Conservation (phyloP, 2,329 filamentous ascomycete species). For the Colletotrichum costaricense region DNA sequence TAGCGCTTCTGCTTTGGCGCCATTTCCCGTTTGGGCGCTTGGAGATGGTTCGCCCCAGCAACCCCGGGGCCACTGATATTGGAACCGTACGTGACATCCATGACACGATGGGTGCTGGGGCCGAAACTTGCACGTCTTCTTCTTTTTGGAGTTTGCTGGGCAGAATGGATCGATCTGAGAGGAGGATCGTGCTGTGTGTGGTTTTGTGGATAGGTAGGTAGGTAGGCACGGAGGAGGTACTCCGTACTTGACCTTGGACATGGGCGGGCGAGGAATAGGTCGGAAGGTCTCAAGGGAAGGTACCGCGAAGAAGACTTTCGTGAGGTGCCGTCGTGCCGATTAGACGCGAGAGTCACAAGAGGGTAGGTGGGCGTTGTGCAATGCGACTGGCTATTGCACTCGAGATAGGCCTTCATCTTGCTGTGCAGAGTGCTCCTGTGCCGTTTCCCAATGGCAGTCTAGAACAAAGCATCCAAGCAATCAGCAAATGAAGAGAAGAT, state of each 20-base stretch:
- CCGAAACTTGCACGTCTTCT: slow-evolving; percentile 3
- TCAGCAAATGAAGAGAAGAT: neutral
- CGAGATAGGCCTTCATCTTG: neutral
- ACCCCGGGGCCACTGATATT: slow-evolving; percentile 5
- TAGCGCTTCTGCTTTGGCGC: slow-evolving; percentile 24
- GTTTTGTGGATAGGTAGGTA: too few relatives aligned
- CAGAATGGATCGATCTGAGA: neutral
- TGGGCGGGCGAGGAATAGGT: neutral
- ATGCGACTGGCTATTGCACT: neutral
- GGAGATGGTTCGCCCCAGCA: slow-evolving; percentile 24
- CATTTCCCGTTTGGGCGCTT: slow-evolving; percentile 33
- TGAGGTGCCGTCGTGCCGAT: neutral
- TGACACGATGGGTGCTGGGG: slow-evolving; percentile 23
- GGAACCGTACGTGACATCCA: slow-evolving; percentile 27
- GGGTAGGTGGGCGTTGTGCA: neutral
- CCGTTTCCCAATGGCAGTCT: neutral
- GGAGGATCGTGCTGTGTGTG: neutral
- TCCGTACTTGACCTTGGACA: too few relatives aligned
- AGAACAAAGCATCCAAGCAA: neutral
- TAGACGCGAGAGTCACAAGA: neutral
- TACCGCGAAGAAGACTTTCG: neutral
- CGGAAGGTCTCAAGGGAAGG: neutral
- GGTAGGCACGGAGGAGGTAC: too few relatives aligned
- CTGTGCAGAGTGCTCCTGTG: neutral
- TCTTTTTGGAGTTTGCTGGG: neutral